phyloP scores from a whole-genome alignment of 2,329 filamentous ascomycete genomes.

The Sporothrix schenckii region DNA sequence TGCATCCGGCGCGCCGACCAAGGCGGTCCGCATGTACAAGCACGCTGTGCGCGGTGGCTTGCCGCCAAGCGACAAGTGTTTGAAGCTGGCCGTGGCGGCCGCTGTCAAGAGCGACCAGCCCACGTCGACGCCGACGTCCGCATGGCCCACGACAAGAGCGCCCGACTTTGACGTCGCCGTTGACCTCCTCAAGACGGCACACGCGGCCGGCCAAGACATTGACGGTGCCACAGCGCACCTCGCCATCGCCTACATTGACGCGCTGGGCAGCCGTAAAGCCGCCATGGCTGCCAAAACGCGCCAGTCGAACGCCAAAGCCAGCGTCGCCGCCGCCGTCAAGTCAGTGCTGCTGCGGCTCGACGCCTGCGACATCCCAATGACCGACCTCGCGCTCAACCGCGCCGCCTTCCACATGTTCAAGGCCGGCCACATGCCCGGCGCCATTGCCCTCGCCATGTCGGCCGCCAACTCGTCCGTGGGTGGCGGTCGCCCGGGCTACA shows the following conservation, averaged over 20 bases:
- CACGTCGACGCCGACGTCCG: neutral
- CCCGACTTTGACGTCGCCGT: conserved; percentile 42
- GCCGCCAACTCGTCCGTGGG: conserved; percentile 37
- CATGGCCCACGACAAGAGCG: neutral
- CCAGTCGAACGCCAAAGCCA: conserved; percentile 31
- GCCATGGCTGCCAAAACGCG: neutral
- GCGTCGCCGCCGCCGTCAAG: conserved; percentile 36
- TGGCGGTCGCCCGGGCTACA: conserved; percentile 40
- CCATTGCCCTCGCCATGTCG: conserved; percentile 39
- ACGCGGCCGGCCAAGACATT: conserved; percentile 49
- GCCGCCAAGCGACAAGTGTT: conserved; percentile 46
- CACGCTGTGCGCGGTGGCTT: conserved; percentile 44
- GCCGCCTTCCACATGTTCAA: conserved; percentile 41
- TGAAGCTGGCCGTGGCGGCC: conserved; percentile 54
- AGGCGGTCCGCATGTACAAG: conserved; percentile 48
- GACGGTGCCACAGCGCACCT: conserved; percentile 47
- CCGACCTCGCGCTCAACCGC: conserved; percentile 40
- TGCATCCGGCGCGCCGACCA: conserved; percentile 40
- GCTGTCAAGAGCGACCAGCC: conserved; percentile 43
- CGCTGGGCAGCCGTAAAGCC: conserved; percentile 36
- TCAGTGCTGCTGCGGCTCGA: conserved; percentile 37
- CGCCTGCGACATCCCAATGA: conserved; percentile 36
- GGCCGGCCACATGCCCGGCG: conserved; percentile 39
- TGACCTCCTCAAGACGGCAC: conserved; percentile 47
- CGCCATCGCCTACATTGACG: conserved; percentile 45